phyloP scores from a whole-genome alignment of 2,329 filamentous ascomycete genomes.

The Laburnicola sp. region DNA sequence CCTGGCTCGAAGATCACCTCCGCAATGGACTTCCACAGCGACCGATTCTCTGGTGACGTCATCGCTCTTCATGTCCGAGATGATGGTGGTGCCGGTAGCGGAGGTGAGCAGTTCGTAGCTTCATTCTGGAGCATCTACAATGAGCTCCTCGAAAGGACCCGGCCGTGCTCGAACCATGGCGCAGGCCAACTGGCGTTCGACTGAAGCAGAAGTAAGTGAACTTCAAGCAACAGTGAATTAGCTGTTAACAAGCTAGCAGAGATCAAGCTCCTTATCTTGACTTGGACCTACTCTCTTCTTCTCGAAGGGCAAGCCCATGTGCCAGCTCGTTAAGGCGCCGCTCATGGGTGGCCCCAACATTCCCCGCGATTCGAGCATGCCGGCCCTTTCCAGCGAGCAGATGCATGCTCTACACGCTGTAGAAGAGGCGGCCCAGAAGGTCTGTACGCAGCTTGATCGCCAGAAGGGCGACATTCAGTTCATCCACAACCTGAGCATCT shows the following conservation, averaged over 20 bases:
- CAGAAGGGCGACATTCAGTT: conserved; percentile 43
- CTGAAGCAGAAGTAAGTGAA: conserved; percentile 41
- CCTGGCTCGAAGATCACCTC: conserved; percentile 43
- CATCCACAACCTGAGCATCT: conserved; percentile 43
- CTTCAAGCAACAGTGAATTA: neutral
- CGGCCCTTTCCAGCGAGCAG: conserved; percentile 33
- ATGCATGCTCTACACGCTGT: conserved; percentile 35
- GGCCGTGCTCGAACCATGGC: conserved; percentile 42
- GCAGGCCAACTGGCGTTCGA: conserved; percentile 42
- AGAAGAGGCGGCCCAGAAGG: conserved; percentile 33
- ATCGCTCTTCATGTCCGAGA: conserved; percentile 41
- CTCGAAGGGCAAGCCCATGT: conserved; percentile 41
- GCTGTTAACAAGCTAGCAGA: conserved; percentile 15
- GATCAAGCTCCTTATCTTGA: conserved; percentile 37
- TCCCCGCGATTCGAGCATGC: conserved; percentile 36
- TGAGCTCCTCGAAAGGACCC: conserved; percentile 37
- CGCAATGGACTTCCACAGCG: conserved; percentile 45
- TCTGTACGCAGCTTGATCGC: conserved; percentile 38
- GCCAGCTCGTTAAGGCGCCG: conserved; percentile 44
- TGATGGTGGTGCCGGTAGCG: conserved; percentile 34
- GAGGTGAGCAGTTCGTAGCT: conserved; percentile 39
- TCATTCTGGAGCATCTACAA: conserved; percentile 45
- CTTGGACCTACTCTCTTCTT: conserved; percentile 42
- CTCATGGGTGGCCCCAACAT: conserved; percentile 40
- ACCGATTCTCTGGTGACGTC: conserved; percentile 44